These are phyloP conservation scores for Zymoseptoria pseudotritici DNA, from an alignment of 2,329 filamentous ascomycete species.

Conservation along the genomic window DNA sequence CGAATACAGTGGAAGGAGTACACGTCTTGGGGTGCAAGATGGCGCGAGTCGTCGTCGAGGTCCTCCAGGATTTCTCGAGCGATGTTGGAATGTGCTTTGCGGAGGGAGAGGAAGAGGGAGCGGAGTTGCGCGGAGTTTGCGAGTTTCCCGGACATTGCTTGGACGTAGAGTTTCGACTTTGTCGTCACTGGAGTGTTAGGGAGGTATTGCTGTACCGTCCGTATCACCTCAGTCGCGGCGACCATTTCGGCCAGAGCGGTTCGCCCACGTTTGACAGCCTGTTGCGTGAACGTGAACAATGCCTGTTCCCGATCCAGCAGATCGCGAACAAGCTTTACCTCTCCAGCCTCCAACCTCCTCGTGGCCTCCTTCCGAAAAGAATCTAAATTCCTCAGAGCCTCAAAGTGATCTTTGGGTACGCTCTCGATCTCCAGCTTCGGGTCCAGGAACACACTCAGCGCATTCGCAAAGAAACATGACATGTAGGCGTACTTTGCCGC, in stretches of 20 bases:
- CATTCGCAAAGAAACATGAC: conserved; percentile 77
- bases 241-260: conserved; percentile 37
- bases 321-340: conserved; percentile 34
- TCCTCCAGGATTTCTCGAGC: conserved; percentile 36
- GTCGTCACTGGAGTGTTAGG: conserved; percentile 31
- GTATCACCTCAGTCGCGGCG: conserved; percentile 29
- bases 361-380: conserved; percentile 52
- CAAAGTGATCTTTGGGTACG: conserved; percentile 55
- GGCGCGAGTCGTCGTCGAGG: conserved; percentile 2
- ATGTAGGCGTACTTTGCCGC: conserved; percentile 66
- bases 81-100: conserved; percentile 52
- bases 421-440: conserved; percentile 28
- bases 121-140: conserved; percentile 44
- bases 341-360: conserved; percentile 23
- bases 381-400: conserved; percentile 59
- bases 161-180: conserved; percentile 50
- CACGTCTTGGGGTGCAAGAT: background rate
- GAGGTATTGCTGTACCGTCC: conserved; percentile 31
- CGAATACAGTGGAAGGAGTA: conserved; percentile 4
- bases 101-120: conserved; percentile 51
- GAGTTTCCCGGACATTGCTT: conserved; percentile 52
- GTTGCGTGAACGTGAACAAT: conserved; percentile 42
- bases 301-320: conserved; percentile 55
- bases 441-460: conserved; percentile 57
- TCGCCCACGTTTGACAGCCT: conserved; percentile 30